Evolutionary conservation across 2,329 filamentous ascomycete genomes (phyloP).

Genomic region (Apiospora rasikravindrae): DNA sequence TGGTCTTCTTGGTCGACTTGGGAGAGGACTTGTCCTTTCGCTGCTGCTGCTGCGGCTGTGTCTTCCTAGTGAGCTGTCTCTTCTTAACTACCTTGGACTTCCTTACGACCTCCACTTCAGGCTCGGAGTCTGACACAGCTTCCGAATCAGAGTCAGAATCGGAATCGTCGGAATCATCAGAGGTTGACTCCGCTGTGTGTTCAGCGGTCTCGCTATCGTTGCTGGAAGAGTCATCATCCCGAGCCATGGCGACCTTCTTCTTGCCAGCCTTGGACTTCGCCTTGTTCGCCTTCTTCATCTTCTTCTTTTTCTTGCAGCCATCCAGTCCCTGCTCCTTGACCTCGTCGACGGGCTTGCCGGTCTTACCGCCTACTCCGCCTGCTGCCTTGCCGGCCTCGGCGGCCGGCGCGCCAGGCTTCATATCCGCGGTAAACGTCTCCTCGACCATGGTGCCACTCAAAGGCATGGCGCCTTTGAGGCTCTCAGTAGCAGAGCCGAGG

Average conservation of each 20-base stretch:
- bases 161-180: slow-evolving; percentile 24
- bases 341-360: not conserved
- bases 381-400: not conserved
- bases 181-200: slow-evolving; percentile 26
- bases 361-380: not conserved
- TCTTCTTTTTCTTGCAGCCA: slow-evolving; percentile 10
- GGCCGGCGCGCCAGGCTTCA: not conserved
- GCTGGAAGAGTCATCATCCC: slow-evolving; percentile 21
- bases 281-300: not conserved
- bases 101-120: slow-evolving; percentile 17
- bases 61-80: slow-evolving; percentile 36
- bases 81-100: slow-evolving; percentile 31
- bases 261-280: slow-evolving; percentile 33
- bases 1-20: slow-evolving; percentile 32
- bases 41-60: slow-evolving; percentile 25
- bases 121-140: slow-evolving; percentile 23
- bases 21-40: not conserved
- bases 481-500: slow-evolving; percentile 27
- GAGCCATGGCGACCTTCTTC: slow-evolving; percentile 24
- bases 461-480: slow-evolving; percentile 28
- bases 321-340: not conserved
- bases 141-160: slow-evolving; percentile 36
- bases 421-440: not conserved
- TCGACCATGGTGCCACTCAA: not conserved
- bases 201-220: slow-evolving; percentile 21